Evolutionary conservation across 2,329 filamentous ascomycete species (phyloP), one percentile per base, ranked within the genome.

Genomic region (Neobulgaria alba): DNA sequence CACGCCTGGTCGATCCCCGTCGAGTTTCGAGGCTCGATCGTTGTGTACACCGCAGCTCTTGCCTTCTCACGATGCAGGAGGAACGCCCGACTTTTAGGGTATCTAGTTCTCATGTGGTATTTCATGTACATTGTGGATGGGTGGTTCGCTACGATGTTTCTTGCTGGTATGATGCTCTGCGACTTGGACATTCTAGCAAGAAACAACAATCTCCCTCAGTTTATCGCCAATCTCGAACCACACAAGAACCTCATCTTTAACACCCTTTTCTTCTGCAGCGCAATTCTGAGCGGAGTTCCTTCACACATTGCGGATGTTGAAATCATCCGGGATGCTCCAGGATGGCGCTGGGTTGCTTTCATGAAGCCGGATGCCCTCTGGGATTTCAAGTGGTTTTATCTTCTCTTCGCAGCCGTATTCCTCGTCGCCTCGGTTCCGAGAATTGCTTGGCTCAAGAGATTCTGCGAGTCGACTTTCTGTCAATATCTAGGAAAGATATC

Each of bases 111-210:
- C 9, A 68, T 76, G 15, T 64, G 67, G 47, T 85, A 85, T 60
- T 82, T 82, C 54, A 64, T 85, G 55, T 83, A 81, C 57, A 69
- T 84, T 38, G 70, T 69, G 3, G 81, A 85, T 55, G 79, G 77
- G 17, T 75, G 69, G 60, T 76, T 75, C 54, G 73, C 72, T 48
- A 67, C 76, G 12, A 65, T 79, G 58, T 82, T 82, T 55, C 58
- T 72, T 10, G 61, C 67, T 1, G 79, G 79, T 16, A 77, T 81
- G 72, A 58, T 81, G 3, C 65, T 80, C 10, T 72, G 71, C 57
- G 76, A 82, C 43, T 58, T 82, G 20, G 77, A 82, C 49, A 52
- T 75, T 4, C 66, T 79, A 2, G 68, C 71, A 1, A 60, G 58
- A 33, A 62, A 60, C 33, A 64, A 67, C 29, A 64, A 73, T 29